Evolutionary conservation across 2,329 filamentous ascomycete genomes (phyloP), one percentile per base, ranked within the genome.

Genomic region (Cercospora canescens): DNA sequence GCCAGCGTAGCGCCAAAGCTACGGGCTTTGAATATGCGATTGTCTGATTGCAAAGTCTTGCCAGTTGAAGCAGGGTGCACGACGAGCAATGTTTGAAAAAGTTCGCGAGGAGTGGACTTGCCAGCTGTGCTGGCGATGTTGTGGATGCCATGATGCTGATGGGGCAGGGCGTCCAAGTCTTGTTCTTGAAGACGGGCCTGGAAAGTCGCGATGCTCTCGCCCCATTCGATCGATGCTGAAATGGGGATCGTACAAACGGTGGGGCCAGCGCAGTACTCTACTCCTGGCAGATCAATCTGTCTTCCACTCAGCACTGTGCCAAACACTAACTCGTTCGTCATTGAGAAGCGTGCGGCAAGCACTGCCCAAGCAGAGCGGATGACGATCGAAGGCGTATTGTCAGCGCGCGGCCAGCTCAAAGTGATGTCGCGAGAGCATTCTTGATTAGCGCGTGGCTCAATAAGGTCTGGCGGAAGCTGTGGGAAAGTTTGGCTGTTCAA

Each of bases 21-120:
- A 14, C 59, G 59, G 16, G 41, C 39, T 14, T 28, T 48, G 28
- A 60, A 59, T 30, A 59, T 26, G 59, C 7, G 5, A 26, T 54
- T 37, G 58, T 54, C 34, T n/a, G 32, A 21, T 37, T 18, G 28
- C 45, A 60, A 21, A 12, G 26, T 50, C 34, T 60, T 60, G 55
- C 56, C 41, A 6, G 39, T 39, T 4, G 39, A 14, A n/a, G 30
- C 34, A 12, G 55, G 55, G 14, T 64, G 62, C 4, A 88, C 80
- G 0, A 87, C 83, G 1, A 88, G 76, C 8, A 86, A 81, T 1
- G 84, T 86, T 21, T 84, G 82, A 60, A 88, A 81, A 67, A 87
- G 82, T 70, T 86, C 87, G 2, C 85, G 85, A n/a, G 50, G 34
- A 30, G 37, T 32, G 14, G 48, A 32, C 28, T 45, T 39, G 11